Evolutionary conservation across 331 rosid species (phyloP).

Genomic region (Acacia pycnantha): DNA sequence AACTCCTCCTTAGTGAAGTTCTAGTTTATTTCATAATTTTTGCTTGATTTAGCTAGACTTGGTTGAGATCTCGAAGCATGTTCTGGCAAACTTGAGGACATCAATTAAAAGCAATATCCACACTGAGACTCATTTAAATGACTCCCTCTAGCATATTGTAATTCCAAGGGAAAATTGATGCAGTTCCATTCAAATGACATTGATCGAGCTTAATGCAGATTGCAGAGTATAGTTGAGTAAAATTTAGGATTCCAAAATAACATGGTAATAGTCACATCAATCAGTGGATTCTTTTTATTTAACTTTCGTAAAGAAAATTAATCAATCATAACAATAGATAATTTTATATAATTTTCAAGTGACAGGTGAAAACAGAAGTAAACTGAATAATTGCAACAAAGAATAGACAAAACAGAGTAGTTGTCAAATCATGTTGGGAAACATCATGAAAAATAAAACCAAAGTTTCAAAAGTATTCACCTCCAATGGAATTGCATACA

Average conservation of each 20-base stretch:
- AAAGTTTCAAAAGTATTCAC: slow-evolving; percentile 36
- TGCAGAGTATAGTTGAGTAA: not conserved
- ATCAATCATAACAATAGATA: not conserved
- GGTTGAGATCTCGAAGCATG: not conserved
- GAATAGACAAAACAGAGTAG: not conserved
- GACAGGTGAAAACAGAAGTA: not conserved
- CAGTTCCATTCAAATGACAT: not conserved
- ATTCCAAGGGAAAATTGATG: not conserved
- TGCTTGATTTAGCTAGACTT: not conserved
- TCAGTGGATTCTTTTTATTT: not conserved
- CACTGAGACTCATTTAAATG: not conserved
- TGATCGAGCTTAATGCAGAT: not conserved
- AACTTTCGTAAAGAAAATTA: not conserved
- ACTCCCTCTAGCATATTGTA: not conserved
- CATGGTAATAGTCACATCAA: not conserved
- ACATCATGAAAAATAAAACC: not conserved
- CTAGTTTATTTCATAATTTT: not conserved
- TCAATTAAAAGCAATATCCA: not conserved
- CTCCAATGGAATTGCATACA: slow-evolving; percentile 95
- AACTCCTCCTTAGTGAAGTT: not conserved
- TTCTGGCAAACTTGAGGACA: not conserved
- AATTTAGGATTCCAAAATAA: not conserved
- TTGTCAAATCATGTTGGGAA: not conserved
- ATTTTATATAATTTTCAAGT: not conserved
- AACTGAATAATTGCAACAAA: not conserved